phyloP scores from a whole-genome alignment of 2,329 filamentous ascomycete species.

The Penicillium sp. region DNA sequence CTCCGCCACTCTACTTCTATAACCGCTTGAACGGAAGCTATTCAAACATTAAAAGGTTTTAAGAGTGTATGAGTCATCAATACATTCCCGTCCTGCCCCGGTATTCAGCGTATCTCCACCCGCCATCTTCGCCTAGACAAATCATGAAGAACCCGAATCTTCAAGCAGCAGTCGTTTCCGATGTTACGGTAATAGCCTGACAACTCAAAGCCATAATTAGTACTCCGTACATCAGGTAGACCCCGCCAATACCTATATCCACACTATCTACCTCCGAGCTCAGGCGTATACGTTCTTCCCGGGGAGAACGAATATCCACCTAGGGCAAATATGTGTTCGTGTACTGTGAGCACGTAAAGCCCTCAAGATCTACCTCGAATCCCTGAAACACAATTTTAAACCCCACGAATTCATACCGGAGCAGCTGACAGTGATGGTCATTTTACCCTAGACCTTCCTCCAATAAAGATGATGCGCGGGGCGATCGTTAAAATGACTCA shows the following conservation, averaged over 20 bases:
- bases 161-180: not conserved
- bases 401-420: slow-evolving; percentile 20
- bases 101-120: slow-evolving; percentile 25
- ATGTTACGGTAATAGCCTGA: not conserved
- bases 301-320: slow-evolving; percentile 2
- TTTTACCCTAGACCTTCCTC: not conserved
- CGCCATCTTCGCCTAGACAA: not conserved
- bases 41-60: not conserved
- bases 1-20: not conserved
- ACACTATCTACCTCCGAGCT: not conserved
- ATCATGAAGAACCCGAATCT: slow-evolving; percentile 1
- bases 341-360: not conserved
- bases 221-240: not conserved
- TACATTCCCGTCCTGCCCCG: slow-evolving; percentile 25
- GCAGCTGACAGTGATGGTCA: not conserved
- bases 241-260: not conserved
- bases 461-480: slow-evolving; percentile 5
- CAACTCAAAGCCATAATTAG: not conserved
- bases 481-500: slow-evolving; percentile 15
- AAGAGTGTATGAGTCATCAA: slow-evolving; percentile 16
- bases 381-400: not conserved
- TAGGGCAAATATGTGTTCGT: not conserved
- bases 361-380: not conserved
- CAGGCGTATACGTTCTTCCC: not conserved
- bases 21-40: not conserved